Evolutionary conservation across 108 stramenopile genomes (phyloP).

Genomic region (Nitzschia sp.): DNA sequence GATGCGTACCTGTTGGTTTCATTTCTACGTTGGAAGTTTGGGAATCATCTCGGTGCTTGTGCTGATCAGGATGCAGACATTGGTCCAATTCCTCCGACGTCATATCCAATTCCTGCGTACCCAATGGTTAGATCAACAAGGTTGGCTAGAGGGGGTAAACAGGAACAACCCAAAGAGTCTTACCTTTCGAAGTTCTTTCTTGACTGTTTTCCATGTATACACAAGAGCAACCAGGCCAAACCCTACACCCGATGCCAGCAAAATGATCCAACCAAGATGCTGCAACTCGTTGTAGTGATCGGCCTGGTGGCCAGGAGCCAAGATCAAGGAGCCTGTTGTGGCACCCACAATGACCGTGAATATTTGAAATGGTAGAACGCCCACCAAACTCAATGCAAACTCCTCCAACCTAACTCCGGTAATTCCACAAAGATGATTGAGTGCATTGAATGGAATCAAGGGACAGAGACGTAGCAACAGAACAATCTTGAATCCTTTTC

Average conservation of each 20-base stretch:
- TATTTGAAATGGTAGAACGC: conserved; percentile 36
- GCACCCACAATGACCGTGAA: conserved; percentile 30
- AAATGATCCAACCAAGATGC: conserved; percentile 11
- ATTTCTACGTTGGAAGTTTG: background rate
- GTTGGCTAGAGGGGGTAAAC: background rate
- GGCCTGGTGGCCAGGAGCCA: conserved; percentile 6
- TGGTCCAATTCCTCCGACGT: conserved; percentile 23
- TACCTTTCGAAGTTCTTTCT: conserved; percentile 27
- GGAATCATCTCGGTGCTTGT: no score
- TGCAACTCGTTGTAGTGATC: conserved; percentile 11
- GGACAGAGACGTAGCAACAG: conserved; percentile 62
- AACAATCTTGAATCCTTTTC: conserved; percentile 69
- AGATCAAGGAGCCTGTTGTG: conserved; percentile 25
- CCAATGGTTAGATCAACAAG: background rate
- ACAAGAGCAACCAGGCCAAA: conserved; percentile 29
- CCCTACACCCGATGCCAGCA: conserved; percentile 16
- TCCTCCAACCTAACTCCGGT: conserved; percentile 38
- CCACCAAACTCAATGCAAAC: conserved; percentile 31
- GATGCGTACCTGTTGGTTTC: conserved; percentile 2
- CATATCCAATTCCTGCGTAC: conserved; percentile 24
- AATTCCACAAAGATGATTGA: conserved; percentile 63
- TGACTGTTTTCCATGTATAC: conserved; percentile 28
- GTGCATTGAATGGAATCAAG: conserved; percentile 63
- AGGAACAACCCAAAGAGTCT: background rate
- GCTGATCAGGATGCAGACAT: conserved; percentile 8